A percentile compares a stretch with the other conserved stretches of the same genome.
Evolutionary conservation across 129 eudicot genomes (phyloP).

Genomic region (Silybum marianum): DNA sequence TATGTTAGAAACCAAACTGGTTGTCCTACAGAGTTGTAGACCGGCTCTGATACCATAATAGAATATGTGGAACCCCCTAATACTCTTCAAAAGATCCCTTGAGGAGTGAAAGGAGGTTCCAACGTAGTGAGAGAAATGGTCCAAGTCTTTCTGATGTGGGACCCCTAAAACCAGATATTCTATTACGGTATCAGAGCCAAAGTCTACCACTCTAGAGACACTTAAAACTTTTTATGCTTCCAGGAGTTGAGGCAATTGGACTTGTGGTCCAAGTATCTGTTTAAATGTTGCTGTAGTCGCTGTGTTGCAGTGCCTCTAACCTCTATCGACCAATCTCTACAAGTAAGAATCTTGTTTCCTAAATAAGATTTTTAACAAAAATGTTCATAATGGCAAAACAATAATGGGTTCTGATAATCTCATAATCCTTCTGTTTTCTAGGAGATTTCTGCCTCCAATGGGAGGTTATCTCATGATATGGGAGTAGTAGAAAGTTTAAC

Average conservation of each 20-base stretch:
- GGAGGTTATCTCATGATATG: background rate
- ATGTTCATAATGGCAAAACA: background rate
- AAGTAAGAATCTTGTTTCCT: constrained; percentile 42
- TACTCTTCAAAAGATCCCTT: no score
- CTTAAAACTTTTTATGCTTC: constrained; percentile 15
- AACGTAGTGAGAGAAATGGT: no score
- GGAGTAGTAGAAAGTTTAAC: constrained; percentile 31
- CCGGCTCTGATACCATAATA: no score
- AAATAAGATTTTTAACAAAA: background rate
- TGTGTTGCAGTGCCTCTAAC: constrained; percentile 54
- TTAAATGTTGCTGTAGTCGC: constrained; percentile 60
- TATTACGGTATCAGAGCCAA: background rate
- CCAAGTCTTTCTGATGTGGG: background rate
- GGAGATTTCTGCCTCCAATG: constrained; percentile 28
- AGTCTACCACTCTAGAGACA: background rate
- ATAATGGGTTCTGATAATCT: background rate
- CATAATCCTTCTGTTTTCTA: constrained; percentile 12
- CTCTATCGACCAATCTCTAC: constrained; percentile 53
- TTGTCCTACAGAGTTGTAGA: no score
- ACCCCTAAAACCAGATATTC: no score
- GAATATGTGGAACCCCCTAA: no score
- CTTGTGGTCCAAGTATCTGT: constrained; percentile 59
- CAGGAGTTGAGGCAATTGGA: constrained; percentile 65
- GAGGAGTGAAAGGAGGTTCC: no score
- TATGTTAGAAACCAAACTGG: no score